Conservation (phyloP, 148 eudicot genomes). For the Vaccinium corymbosum region DNA sequence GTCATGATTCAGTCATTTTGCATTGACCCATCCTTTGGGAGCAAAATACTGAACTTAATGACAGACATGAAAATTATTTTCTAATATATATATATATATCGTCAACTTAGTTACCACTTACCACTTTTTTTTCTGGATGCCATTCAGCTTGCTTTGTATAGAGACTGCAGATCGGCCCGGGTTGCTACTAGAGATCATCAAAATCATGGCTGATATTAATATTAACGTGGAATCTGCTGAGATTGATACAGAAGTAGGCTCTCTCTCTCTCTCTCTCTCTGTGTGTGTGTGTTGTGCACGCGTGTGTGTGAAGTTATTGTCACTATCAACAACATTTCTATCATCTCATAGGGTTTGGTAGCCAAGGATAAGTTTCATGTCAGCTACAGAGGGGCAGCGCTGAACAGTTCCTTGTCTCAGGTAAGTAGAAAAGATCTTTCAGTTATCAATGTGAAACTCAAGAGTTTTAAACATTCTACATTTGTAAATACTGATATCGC, state of each 20-base stretch:
- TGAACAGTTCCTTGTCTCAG: constrained; percentile 76
- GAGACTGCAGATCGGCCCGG: constrained; percentile 97
- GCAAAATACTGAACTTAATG: not conserved
- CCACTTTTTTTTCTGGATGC: constrained; percentile 11
- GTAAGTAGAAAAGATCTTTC: constrained; percentile 29
- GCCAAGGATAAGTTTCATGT: constrained; percentile 95
- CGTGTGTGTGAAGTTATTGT: not conserved
- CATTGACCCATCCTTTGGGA: not conserved
- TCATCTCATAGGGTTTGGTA: constrained; percentile 68
- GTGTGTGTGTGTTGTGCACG: not conserved
- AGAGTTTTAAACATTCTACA: not conserved
- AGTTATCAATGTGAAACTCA: not conserved
- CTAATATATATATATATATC: not conserved
- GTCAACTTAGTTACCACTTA: not conserved
- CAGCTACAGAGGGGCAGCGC: constrained; percentile 82
- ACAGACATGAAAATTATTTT: not conserved
- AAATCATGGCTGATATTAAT: constrained; percentile 76
- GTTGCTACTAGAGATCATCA: constrained; percentile 72
- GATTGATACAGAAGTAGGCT: constrained; percentile 81
- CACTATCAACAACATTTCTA: constrained; percentile 3
- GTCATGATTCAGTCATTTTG: not conserved
- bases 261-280: not conserved
- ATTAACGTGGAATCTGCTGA: constrained; percentile 86
- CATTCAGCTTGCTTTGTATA: constrained; percentile 72
- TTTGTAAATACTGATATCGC: not conserved